Conservation (phyloP, 2,329 filamentous ascomycete species). For the Aspergillus oerlinghausenensis region DNA sequence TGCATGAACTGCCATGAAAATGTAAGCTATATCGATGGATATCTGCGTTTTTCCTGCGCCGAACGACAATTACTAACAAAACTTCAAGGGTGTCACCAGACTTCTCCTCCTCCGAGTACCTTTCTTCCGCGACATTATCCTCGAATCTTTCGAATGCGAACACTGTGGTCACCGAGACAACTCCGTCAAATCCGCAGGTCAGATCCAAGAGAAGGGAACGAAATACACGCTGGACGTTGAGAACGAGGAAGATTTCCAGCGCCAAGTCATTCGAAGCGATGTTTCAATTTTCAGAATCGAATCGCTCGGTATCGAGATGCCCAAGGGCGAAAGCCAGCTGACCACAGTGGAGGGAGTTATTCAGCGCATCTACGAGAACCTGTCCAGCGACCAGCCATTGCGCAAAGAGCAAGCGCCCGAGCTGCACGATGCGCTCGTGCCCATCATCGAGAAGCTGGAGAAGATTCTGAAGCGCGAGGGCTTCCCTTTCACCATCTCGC, state of each 20-base stretch:
- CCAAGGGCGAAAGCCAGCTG: constrained; percentile 81
- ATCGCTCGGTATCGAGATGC: constrained; percentile 89
- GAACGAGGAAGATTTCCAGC: constrained; percentile 66
- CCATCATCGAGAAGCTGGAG: constrained; percentile 67
- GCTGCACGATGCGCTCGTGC: constrained; percentile 70
- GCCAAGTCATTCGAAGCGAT: constrained; percentile 91
- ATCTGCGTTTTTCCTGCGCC: background rate
- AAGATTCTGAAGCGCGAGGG: constrained; percentile 72
- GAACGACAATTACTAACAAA: constrained; percentile 10
- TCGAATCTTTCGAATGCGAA: constrained; percentile 94
- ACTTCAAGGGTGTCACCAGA: constrained; percentile 71
- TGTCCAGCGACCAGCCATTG: constrained; percentile 75
- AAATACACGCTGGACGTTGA: constrained; percentile 81
- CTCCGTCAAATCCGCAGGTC: constrained; percentile 86
- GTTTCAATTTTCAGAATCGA: constrained; percentile 80
- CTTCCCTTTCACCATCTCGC: constrained; percentile 81
- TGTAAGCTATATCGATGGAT: constrained; percentile 51
- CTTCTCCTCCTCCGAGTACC: constrained; percentile 89
- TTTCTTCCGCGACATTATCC: constrained; percentile 94
- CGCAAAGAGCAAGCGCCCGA: constrained; percentile 75
- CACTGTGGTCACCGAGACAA: constrained; percentile 88
- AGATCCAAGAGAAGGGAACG: constrained; percentile 82
- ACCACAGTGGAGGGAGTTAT: constrained; percentile 91
- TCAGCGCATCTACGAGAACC: constrained; percentile 69
- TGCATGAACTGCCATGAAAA: constrained; percentile 85